These are phyloP conservation scores for Tricholoma saponaceum DNA, from an alignment of 768 basidiomycete species.

Conservation along the genomic window DNA sequence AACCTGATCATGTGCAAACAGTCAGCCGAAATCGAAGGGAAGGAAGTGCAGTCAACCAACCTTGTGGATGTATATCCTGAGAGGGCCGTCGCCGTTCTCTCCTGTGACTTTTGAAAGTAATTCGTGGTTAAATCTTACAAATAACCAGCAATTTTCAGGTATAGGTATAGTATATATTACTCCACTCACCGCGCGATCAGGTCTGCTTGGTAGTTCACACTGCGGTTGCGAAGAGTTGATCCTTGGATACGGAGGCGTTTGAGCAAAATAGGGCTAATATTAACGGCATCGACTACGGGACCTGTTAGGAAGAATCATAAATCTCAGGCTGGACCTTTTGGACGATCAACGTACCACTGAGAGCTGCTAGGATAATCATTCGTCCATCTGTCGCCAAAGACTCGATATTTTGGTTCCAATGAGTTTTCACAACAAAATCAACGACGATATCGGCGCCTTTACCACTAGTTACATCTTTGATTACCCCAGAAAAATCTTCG, in stretches of 20 bases:
- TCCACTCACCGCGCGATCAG: conserved; percentile 52
- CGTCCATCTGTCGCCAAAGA: conserved; percentile 67
- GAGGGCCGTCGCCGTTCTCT: conserved; percentile 47
- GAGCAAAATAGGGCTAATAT: conserved; percentile 65
- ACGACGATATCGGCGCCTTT: conserved; percentile 81
- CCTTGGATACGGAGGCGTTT: conserved; percentile 89
- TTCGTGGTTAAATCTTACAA: conserved; percentile 47
- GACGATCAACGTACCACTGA: conserved; percentile 52
- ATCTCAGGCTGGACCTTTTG: not conserved
- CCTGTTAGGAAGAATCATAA: conserved; percentile 36
- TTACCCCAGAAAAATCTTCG: conserved; percentile 37
- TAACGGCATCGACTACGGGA: conserved; percentile 41
- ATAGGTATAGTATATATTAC: not conserved
- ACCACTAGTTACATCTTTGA: conserved; percentile 61
- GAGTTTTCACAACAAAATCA: conserved; percentile 77
- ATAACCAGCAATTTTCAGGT: not conserved
- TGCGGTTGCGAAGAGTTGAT: conserved; percentile 77
- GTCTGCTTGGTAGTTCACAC: conserved; percentile 70
- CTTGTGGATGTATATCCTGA: conserved; percentile 78
- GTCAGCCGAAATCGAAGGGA: not conserved
- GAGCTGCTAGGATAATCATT: conserved; percentile 62
- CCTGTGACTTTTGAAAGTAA: conserved; percentile 58
- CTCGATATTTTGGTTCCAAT: conserved; percentile 72
- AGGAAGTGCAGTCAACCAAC: conserved; percentile 22
- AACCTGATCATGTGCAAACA: conserved; percentile 58